Evolutionary conservation across 495 filamentous ascomycete genomes (phyloP), one percentile per base, ranked within the genome.

Genomic region (Penicillium parvum): DNA sequence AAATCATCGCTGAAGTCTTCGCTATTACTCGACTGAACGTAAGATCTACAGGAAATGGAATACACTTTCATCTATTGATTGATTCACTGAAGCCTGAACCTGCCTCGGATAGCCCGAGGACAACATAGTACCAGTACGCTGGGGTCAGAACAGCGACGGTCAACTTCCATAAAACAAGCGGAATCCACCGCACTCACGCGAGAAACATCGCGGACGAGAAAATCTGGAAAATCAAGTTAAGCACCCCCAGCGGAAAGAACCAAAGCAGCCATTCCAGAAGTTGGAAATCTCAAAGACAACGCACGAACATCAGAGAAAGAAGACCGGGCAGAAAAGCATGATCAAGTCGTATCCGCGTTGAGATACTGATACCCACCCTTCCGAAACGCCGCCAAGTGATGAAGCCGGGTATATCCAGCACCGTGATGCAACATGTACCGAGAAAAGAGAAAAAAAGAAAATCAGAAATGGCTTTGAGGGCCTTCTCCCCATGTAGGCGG

Each of bases 401-500:
- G 60, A 70, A 72, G 65, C 68, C 69, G 68, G 69, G 69, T 73
- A 73, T 73, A 73, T 73, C 69, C 69, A 72, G 69, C 69, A 73
- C 69, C 69, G 59, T 68, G 54, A 73, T 73, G 69, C 69, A 73
- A 70, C 68, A 69, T 66, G 62, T 69, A 73, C 64, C 57, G 63
- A 68, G 61, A 68, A 68, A 44, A 53, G 45, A 32, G 58, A 36
- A 28, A 21, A 40, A 44, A 46, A 43, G 37, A 53, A 43, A 50
- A 43, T 46, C 44, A 38, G 40, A 34, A 23, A 40, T 42, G 53
- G 21, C 28, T 40, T 17, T 43, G 48, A 33, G 40, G 27, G 17
- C n/a, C 43, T 20, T 42, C n/a, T n/a, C n/a, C n/a, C n/a, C n/a
- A n/a, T n/a, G n/a, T n/a, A n/a, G n/a, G n/a, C n/a, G n/a, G n/a